phyloP scores from a whole-genome alignment of 1,284 basidiomycete species.

The Melampsora larici-populina region DNA sequence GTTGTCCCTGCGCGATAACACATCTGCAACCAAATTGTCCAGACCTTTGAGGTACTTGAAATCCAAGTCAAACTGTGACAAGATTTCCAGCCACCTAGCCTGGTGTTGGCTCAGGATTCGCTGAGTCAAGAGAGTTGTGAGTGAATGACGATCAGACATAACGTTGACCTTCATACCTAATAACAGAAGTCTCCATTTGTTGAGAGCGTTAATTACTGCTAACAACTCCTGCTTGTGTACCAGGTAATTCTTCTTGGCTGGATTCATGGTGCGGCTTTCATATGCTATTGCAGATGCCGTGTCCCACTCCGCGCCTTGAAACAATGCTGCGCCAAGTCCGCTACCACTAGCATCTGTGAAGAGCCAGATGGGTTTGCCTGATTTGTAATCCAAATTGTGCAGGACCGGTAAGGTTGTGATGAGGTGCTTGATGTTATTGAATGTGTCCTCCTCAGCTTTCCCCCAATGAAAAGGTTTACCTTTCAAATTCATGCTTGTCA shows the following conservation, averaged over 20 bases:
- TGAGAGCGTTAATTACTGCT: neutral
- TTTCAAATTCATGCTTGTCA: neutral
- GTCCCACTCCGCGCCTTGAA: neutral
- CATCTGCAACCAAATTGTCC: neutral
- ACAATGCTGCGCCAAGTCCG: too few species aligned
- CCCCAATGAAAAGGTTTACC: neutral
- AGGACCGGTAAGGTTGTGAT: neutral
- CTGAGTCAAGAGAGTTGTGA: too few species aligned
- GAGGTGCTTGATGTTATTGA: constrained; percentile 52
- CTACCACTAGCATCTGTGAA: constrained; percentile 3
- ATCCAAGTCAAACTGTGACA: neutral
- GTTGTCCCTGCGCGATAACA: neutral
- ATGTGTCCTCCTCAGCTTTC: neutral
- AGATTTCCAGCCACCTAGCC: neutral
- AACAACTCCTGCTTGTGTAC: constrained; percentile 2
- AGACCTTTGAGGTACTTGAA: neutral
- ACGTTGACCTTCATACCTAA: too few species aligned
- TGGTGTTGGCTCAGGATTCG: neutral
- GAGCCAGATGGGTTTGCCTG: neutral
- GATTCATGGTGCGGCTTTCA: neutral
- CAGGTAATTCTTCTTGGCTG: neutral
- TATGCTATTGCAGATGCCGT: neutral
- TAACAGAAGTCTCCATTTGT: neutral
- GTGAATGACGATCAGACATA: too few species aligned
- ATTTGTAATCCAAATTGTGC: too few species aligned